Conservation (phyloP, 352 stramenopile species). For the Sclerospora graminicola region DNA sequence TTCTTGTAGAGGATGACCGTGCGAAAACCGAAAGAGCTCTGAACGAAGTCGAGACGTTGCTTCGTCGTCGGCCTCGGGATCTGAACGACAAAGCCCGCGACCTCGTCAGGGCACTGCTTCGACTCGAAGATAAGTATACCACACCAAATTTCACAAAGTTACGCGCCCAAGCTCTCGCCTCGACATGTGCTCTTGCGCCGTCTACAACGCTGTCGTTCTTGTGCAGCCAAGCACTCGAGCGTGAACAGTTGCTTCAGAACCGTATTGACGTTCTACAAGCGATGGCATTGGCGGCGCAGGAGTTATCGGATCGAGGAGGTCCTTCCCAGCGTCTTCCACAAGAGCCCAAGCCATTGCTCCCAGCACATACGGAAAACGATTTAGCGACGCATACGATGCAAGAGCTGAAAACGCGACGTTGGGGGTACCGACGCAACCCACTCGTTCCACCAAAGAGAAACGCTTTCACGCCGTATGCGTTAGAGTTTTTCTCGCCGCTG, state of each 20-base stretch:
- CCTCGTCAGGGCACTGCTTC: slow-evolving; percentile 44
- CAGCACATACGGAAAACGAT: slow-evolving; percentile 20
- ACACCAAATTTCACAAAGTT: slow-evolving; percentile 43
- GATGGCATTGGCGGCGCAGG: slow-evolving; percentile 44
- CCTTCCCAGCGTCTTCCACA: slow-evolving; percentile 1
- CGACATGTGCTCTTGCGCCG: slow-evolving; percentile 37
- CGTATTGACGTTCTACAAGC: slow-evolving; percentile 53
- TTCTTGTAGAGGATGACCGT: slow-evolving; percentile 48
- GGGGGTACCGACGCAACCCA: slow-evolving; percentile 54
- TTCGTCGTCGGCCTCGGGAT: slow-evolving; percentile 47
- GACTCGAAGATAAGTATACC: slow-evolving; percentile 65
- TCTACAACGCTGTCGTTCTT: slow-evolving; percentile 41
- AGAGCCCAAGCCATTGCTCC: slow-evolving; percentile 30
- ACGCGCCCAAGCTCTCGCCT: slow-evolving; percentile 34
- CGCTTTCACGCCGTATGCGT: slow-evolving; percentile 43
- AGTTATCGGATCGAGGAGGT: slow-evolving; percentile 47
- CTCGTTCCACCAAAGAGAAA: slow-evolving; percentile 41
- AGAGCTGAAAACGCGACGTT: slow-evolving; percentile 52
- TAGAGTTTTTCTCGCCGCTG: slow-evolving; percentile 67
- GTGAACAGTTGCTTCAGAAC: slow-evolving; percentile 65
- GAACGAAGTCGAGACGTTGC: slow-evolving; percentile 37
- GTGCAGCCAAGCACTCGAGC: slow-evolving; percentile 49
- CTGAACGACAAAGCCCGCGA: slow-evolving; percentile 45
- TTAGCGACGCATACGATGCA: slow-evolving; percentile 36
- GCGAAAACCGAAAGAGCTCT: slow-evolving; percentile 47